Conservation (phyloP, 352 stramenopile species). For the Elongisporangium anandrum region DNA sequence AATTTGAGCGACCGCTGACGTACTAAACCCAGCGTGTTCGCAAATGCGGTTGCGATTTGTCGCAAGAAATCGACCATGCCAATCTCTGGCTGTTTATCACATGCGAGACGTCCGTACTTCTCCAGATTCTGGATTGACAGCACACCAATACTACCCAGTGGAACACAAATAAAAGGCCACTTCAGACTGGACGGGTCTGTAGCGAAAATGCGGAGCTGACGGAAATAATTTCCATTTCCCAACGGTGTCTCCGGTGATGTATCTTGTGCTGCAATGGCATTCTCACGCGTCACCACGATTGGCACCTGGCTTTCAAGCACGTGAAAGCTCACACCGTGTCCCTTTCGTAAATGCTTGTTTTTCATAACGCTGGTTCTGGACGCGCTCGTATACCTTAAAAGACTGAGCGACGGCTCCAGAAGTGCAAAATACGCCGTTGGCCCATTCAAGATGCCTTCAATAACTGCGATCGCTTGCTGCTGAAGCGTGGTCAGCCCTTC, state of each 20-base stretch:
- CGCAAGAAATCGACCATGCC: conserved; percentile 74
- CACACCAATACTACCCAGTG: conserved; percentile 38
- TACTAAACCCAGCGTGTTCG: conserved; percentile 7
- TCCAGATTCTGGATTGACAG: conserved; percentile 65
- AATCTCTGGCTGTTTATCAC: conserved; percentile 54
- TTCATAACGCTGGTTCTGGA: conserved; percentile 52
- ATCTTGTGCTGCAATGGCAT: neutral
- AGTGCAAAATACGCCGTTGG: conserved; percentile 64
- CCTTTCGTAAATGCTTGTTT: conserved; percentile 52
- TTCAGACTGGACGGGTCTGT: conserved; percentile 15
- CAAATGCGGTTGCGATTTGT: conserved; percentile 22
- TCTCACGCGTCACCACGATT: conserved; percentile 29
- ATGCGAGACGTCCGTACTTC: conserved; percentile 30
- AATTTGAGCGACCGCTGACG: conserved; percentile 6
- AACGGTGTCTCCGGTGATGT: neutral
- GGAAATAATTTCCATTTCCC: neutral
- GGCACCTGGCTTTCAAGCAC: conserved; percentile 29
- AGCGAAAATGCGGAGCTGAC: conserved; percentile 38
- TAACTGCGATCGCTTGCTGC: conserved; percentile 16
- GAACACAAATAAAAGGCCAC: conserved; percentile 69
- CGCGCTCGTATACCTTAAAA: conserved; percentile 48
- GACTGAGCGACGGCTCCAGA: conserved; percentile 38
- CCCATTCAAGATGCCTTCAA: conserved; percentile 27
- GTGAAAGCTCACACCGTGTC: conserved; percentile 54
- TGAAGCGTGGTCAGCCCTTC: conserved; percentile 40